Evolutionary conservation across 352 stramenopile genomes (phyloP).

Genomic region (Thalassiosira exigua): DNA sequence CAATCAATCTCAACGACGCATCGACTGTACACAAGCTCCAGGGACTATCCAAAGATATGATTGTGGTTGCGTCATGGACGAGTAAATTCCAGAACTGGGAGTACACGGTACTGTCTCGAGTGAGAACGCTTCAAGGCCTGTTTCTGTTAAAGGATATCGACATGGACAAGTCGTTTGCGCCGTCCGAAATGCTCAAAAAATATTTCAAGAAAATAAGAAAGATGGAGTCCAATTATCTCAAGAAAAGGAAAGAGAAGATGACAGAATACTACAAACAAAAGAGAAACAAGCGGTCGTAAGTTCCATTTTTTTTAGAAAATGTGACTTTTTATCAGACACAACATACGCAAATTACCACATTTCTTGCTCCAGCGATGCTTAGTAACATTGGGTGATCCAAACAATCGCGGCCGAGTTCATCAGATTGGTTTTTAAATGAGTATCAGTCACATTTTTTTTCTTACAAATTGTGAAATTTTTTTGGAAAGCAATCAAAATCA

Average conservation of each 20-base stretch:
- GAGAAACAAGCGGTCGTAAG: too few species aligned
- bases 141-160: constrained; percentile 4
- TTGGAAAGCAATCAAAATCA: too few species aligned
- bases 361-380: too few species aligned
- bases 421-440: too few species aligned
- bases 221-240: neutral
- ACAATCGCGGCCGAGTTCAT: too few species aligned
- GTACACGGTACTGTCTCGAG: constrained; percentile 22
- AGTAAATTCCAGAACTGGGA: constrained; percentile 15
- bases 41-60: constrained; percentile 40
- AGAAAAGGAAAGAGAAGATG: neutral
- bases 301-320: too few species aligned
- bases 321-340: too few species aligned
- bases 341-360: too few species aligned
- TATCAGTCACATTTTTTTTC: too few species aligned
- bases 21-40: constrained; percentile 49
- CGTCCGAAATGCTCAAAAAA: neutral
- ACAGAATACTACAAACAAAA: neutral
- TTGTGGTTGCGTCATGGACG: constrained; percentile 29
- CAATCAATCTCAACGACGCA: constrained; percentile 37
- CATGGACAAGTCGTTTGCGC: neutral
- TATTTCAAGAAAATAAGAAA: neutral
- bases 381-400: too few species aligned
- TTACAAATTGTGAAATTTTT: too few species aligned
- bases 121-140: constrained; percentile 9